These are phyloP conservation scores for Medicago lupulina DNA, from an alignment of 306 rosid genomes.

Conservation along the genomic window DNA sequence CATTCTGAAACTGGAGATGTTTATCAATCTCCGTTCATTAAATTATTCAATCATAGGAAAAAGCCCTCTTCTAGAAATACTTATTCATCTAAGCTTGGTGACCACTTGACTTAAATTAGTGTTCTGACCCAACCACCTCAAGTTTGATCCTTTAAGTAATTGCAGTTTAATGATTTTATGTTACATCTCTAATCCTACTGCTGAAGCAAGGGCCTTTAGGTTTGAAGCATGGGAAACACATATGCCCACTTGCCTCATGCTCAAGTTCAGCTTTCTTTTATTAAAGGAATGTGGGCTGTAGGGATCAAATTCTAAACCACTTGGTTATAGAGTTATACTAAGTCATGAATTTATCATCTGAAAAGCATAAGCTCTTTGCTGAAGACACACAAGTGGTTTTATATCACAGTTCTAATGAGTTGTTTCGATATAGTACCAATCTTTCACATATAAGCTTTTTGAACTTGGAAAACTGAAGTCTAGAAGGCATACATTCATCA, in stretches of 20 bases:
- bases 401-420: not conserved
- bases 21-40: not conserved
- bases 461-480: not conserved
- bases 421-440: not conserved
- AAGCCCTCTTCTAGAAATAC: not conserved
- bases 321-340: constrained; percentile 1
- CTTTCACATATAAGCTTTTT: too few relatives aligned
- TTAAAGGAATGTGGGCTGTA: not conserved
- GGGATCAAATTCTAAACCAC: constrained; percentile 2
- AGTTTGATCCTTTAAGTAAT: not conserved
- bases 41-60: not conserved
- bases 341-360: not conserved
- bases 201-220: not conserved
- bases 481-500: constrained; percentile 16
- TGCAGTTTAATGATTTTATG: not conserved
- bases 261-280: constrained; percentile 1
- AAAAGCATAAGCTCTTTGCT: not conserved
- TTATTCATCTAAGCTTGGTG: not conserved
- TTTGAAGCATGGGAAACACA: not conserved
- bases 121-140: not conserved
- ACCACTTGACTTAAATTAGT: constrained; percentile 3
- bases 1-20: not conserved
- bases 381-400: constrained; percentile 7
- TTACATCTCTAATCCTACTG: not conserved
- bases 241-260: not conserved